Evolutionary conservation across 1,139 yeast species (phyloP).

Genomic region (Pneumocystis sp.): DNA sequence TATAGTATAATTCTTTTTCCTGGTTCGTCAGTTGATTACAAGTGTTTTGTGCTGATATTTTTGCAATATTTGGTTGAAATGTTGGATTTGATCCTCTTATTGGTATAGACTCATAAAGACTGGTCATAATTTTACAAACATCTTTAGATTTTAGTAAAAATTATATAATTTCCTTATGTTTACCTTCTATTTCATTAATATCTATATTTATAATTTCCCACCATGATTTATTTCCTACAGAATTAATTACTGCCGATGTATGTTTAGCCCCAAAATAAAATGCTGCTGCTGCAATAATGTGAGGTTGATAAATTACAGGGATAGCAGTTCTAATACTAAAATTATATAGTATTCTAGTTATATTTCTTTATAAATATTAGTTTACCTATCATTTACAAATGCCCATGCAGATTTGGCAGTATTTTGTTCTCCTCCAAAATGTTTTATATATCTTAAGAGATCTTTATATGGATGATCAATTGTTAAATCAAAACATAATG

Average conservation of each 20-base stretch:
- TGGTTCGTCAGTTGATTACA: background rate
- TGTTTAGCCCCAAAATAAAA: slow-evolving; percentile 25
- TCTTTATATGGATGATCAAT: slow-evolving; percentile 31
- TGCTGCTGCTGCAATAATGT: slow-evolving; percentile 27
- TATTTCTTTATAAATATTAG: background rate
- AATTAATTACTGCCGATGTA: slow-evolving; percentile 11
- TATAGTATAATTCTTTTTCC: background rate
- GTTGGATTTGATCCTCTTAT: background rate
- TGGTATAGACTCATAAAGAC: slow-evolving; percentile 1
- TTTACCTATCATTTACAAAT: slow-evolving; percentile 26
- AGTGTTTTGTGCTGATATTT: background rate
- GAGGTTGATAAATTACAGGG: slow-evolving; percentile 21
- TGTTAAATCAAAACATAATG: slow-evolving; percentile 36
- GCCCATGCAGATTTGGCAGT: slow-evolving; percentile 25
- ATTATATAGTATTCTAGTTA: background rate
- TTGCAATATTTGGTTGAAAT: background rate
- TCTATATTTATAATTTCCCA: slow-evolving; percentile 18
- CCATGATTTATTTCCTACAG: slow-evolving; percentile 19
- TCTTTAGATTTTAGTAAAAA: background rate
- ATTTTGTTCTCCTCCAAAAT: slow-evolving; percentile 18
- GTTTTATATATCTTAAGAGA: slow-evolving; percentile 19
- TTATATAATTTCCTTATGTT: background rate
- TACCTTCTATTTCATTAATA: slow-evolving; percentile 16
- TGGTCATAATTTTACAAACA: slow-evolving; percentile 1
- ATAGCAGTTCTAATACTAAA: slow-evolving; percentile 23